Evolutionary conservation across 768 basidiomycete genomes (phyloP), one percentile per base, ranked within the genome.

Genomic region (Gloeopeniophorella convolvens): DNA sequence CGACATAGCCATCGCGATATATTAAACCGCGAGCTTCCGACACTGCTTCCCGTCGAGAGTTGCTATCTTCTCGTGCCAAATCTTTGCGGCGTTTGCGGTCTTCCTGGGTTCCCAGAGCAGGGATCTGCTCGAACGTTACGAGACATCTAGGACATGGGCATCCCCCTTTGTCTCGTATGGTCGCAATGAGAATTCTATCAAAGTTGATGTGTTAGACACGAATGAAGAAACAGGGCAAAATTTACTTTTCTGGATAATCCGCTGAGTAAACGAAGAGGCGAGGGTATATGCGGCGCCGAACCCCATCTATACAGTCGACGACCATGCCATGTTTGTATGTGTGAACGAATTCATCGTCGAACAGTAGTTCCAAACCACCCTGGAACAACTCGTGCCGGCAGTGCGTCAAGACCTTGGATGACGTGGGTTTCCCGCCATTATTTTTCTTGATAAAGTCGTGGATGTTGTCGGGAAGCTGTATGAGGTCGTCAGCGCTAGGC

Each of bases 171-270:
- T 24, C 21, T 8, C 41, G 41, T 4, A 42, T 42, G 11, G 15
- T 5, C 12, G 41, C 41, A 12, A 23, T 5, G 2, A 26, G 3
- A 3, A 28, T 28, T 26, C 41, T 42, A 7, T 10, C n/a, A 33
- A 9, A 9, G 10, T 33, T 9, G 8, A 39, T 39, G 37, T 20
- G n/a, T n/a, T n/a, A n/a, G n/a, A n/a, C n/a, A n/a, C n/a, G n/a
- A n/a, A n/a, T n/a, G n/a, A n/a, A n/a, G n/a, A n/a, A n/a, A n/a
- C n/a, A 39, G 18, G 37, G 37, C 35, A 49, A 5, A 31, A 27
- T 42, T 20, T 23, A 55, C 53, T 51, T 50, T 12, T 66, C 65
- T 0, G 60, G 65, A 42, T 65, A 66, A 44, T 65, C 60, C 4
- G 61, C 66, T 1, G 62, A 45, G 31, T 66, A 67, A 0, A 65